A percentile compares a stretch with the other conserved stretches of the same genome.
phyloP scores from a whole-genome alignment of 2,329 filamentous ascomycete species.

The Amylocarpus encephaloides region DNA sequence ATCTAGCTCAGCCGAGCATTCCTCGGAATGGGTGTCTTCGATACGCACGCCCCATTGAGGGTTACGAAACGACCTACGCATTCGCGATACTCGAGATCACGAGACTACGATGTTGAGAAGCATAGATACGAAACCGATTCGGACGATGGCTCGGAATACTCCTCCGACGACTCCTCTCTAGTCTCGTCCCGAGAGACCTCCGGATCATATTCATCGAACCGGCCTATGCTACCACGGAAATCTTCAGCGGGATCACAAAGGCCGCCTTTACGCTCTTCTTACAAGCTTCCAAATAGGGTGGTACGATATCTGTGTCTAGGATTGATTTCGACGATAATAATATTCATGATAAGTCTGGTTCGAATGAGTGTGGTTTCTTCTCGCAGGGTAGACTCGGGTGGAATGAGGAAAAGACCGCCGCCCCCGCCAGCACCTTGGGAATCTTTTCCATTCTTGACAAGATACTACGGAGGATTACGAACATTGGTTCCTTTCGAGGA shows the following conservation, averaged over 20 bases:
- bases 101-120: constrained; percentile 28
- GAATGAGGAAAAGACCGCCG: constrained; percentile 51
- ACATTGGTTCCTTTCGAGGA: constrained; percentile 58
- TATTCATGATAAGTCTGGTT: constrained; percentile 72
- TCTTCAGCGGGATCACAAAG: constrained; percentile 12
- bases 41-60: constrained; percentile 39
- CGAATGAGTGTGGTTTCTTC: constrained; percentile 68
- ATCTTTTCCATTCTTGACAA: constrained; percentile 73
- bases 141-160: constrained; percentile 37
- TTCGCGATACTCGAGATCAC: constrained; percentile 17
- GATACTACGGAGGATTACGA: constrained; percentile 85
- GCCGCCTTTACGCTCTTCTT: constrained; percentile 10
- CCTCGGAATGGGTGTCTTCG: constrained; percentile 41
- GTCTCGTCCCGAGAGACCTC: constrained; percentile 28
- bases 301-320: constrained; percentile 72
- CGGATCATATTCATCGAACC: constrained; percentile 26
- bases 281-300: constrained; percentile 59
- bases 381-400: constrained; percentile 49
- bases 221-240: constrained; percentile 28
- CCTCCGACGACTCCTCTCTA: constrained; percentile 28
- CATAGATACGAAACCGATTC: constrained; percentile 28
- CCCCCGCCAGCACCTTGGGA: constrained; percentile 71
- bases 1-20: constrained; percentile 4
- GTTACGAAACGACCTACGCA: constrained; percentile 26
- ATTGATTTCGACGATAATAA: constrained; percentile 60